Evolutionary conservation across 2,329 filamentous ascomycete genomes (phyloP), one percentile per base, ranked within the genome.

Genomic region (Hymenoscyphus linearis): DNA sequence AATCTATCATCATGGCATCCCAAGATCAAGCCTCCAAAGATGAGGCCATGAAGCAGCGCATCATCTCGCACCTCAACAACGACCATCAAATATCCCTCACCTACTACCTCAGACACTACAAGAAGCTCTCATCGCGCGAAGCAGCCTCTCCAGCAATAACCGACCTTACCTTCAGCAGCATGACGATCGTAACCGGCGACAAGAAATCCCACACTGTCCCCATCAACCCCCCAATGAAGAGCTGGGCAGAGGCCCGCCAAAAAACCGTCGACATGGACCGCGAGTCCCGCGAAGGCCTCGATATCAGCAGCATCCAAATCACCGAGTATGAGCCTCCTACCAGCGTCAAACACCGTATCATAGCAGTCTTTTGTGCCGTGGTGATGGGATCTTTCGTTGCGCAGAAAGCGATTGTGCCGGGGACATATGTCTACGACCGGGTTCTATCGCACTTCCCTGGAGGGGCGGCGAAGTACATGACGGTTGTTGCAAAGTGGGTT

Each of bases 11-110:
- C 9, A 61, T 61, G 60, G 60, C 60, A 50, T 26, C 47, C 27
- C 55, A 58, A 55, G 55, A 57, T 7, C 53, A 57, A 63, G 47
- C 59, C 31, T 31, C 66, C 27, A 70, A 69, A 66, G 79, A 82
- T 59, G 76, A 75, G 44, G 79, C 77, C 0, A 75, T 78, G 62
- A 85, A 85, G 71, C 69, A 79, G 61, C 84, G 86, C 62, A 87
- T 91, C 74, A 83, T 93, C 71, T 80, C 80, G 36, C 93, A 97
- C 79, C 95, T 97, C 90, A 96, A 97, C 77, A 78, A 79, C 52
- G 89, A 93, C 74, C 93, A 96, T 76, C 78, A 81, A 57, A 82
- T 85, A 68, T 90, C 91, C 61, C 85, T 96, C 56, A 78, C 83
- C 61, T 82, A 88, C 71, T 96, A 93, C 75, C 83, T 96, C n/a